Evolutionary conservation across 139 green algal genomes (phyloP), one percentile per base, ranked within the genome.

Genomic region (Medakamo hakoo): DNA sequence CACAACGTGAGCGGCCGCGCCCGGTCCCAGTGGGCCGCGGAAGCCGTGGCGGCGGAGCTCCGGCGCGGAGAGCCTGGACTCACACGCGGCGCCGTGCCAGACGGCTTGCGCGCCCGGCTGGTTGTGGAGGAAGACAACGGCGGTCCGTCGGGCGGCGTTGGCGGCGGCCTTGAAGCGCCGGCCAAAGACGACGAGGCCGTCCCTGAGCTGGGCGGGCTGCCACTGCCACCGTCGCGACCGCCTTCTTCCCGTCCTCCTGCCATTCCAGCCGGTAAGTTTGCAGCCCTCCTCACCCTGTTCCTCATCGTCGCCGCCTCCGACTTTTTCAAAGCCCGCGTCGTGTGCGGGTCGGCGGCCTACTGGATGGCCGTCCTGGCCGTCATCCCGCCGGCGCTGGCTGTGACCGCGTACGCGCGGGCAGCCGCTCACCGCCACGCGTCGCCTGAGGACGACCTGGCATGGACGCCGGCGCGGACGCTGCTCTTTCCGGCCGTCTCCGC

Each of bases 331-430:
- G 27, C 63, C 16, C 55, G 59, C 1, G 52, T 75, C 30, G 23
- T 9, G 0, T 84, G 78, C 59, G 75, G 70, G 0, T 71, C 64
- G 1, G 16, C 60, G 19, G 4, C 25, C 2, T 84, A 80, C 63
- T 81, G 74, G 78, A 24, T 63, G 20, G 59, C 75, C 4, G 73
- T 72, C 48, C 48, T 73, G 23, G 72, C 71, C 3, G 23, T 80
- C 18, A 48, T 81, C n/a, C 78, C 75, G 4, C 48, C 70, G 22
- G 63, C 62, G 19, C 29, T 61, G 14, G 26, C 66, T 1, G 49
- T 78, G 19, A 63, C 63, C 23, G 19, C 55, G 19, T 48, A 18
- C 27, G 27, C 23, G 58, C 58, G 26, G 25, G 28, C 26, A 14
- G 16, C 25, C 58, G n/a, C 21, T 27, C 22, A 16, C 1, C 4